Percentiles rank a stretch among this genome's conserved stretches.
These are phyloP conservation scores for Warburgia ugandensis DNA, from an alignment of 164 flowering plant genomes.

Conservation along the genomic window DNA sequence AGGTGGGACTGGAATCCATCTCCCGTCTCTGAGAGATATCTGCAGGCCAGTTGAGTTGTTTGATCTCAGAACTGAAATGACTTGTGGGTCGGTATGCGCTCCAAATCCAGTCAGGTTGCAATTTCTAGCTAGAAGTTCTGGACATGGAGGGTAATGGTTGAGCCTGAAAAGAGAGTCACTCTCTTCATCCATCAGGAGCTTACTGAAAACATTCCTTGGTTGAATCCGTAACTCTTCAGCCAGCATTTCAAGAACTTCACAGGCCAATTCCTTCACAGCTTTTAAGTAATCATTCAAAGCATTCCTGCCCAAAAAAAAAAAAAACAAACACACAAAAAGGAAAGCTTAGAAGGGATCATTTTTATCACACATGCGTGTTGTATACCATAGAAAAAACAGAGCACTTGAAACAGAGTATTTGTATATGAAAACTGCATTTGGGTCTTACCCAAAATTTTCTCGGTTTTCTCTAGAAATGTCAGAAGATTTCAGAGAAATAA, in stretches of 20 bases:
- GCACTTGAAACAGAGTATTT: background rate
- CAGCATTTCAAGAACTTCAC: slow-evolving; percentile 48
- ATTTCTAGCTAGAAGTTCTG: slow-evolving; percentile 36
- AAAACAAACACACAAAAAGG: background rate
- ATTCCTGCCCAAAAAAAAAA: slow-evolving; percentile 23
- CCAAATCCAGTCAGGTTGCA: slow-evolving; percentile 70
- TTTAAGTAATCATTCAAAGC: slow-evolving; percentile 40
- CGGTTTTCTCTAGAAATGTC: slow-evolving; percentile 38
- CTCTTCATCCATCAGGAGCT: slow-evolving; percentile 45
- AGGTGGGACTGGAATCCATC: slow-evolving; percentile 84
- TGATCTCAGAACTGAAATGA: slow-evolving; percentile 72
- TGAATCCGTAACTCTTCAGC: slow-evolving; percentile 53
- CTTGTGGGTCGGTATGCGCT: slow-evolving; percentile 96
- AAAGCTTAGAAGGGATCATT: too few relatives aligned
- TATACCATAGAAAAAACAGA: background rate
- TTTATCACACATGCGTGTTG: background rate
- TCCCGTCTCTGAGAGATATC: slow-evolving; percentile 65
- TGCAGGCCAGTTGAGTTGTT: slow-evolving; percentile 76
- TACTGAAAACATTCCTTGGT: slow-evolving; percentile 46
- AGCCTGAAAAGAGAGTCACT: slow-evolving; percentile 77
- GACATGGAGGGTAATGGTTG: slow-evolving; percentile 84
- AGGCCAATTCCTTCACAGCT: slow-evolving; percentile 43
- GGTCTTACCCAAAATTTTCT: slow-evolving; percentile 40
- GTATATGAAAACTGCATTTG: too few relatives aligned
- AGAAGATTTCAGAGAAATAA: slow-evolving; percentile 20